Evolutionary conservation across 2,329 filamentous ascomycete genomes (phyloP).

Genomic region (Epichloe uncinata): DNA sequence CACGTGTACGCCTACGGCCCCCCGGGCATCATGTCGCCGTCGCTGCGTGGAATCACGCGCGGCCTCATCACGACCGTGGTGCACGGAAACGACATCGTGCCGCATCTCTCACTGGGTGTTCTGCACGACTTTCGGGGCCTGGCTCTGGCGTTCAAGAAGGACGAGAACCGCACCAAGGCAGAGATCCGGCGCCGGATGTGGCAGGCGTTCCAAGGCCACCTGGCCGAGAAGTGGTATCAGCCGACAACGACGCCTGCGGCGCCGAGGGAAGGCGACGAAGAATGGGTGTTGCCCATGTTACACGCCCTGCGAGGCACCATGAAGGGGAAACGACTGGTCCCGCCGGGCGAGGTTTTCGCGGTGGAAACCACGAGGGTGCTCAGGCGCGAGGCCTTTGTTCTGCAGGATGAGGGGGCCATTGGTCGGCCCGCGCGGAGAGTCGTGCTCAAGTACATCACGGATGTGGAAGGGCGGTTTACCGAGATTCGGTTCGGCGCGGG

Average conservation of each 20-base stretch:
- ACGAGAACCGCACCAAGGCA: conserved; percentile 51
- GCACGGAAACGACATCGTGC: conserved; percentile 61
- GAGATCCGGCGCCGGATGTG: conserved; percentile 55
- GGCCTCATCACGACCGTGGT: conserved; percentile 64
- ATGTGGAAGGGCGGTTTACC: conserved; percentile 56
- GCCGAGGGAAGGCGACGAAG: conserved; percentile 41
- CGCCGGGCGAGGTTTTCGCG: conserved; percentile 60
- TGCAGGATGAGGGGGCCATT: conserved; percentile 32
- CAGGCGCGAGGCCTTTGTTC: conserved; percentile 49
- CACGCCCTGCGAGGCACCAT: conserved; percentile 54
- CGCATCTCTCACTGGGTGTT: conserved; percentile 58
- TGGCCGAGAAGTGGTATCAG: conserved; percentile 47
- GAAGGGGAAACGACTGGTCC: conserved; percentile 57
- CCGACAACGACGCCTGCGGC: conserved; percentile 16
- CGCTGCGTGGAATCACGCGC: conserved; percentile 54
- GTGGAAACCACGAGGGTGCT: conserved; percentile 56
- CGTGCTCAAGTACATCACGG: conserved; percentile 55
- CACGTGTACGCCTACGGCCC: conserved; percentile 72
- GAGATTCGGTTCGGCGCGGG: conserved; percentile 59
- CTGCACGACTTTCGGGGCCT: conserved; percentile 64
- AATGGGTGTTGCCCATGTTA: conserved; percentile 57
- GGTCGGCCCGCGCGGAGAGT: conserved; percentile 54
- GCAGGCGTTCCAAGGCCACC: conserved; percentile 47
- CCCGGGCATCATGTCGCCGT: conserved; percentile 60
- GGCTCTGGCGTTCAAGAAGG: conserved; percentile 58